Evolutionary conservation across 129 eudicot species (phyloP), one percentile per base, ranked within the genome.

Genomic region (Artemisia argyi): DNA sequence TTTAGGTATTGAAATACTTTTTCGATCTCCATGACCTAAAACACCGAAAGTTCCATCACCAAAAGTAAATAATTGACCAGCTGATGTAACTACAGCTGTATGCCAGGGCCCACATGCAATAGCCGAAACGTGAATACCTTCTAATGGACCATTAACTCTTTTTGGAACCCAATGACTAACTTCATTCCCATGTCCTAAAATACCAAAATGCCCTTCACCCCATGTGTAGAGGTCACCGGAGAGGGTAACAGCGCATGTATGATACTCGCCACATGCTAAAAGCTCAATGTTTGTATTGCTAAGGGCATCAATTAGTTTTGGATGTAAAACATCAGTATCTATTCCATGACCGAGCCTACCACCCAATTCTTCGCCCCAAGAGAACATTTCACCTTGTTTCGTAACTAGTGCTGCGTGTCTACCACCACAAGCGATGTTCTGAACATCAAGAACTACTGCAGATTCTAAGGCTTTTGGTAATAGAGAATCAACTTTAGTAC

Each of bases 91-190:
- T 7, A 88, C 66, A 54, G 97, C 97, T 20, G 98, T 94, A 76
- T 94, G 98, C 96, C 96, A 94, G 44, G 96, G 96, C 79, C 98
- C 98, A 82, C 98, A 94, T 49, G 98, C 83, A 22, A 94, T 85
- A 19, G 76, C 83, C 3, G 88, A 67, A 30, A 94, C 88, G 3
- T 71, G 89, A 69, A 90, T 70, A 47, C 96, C 92, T 46, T 94
- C 98, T 52, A 90, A 64, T 15, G 81, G 82, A 4, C 97, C 95
- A 51, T 83, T 75, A n/a, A 94, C 86, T 75, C 80, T 74, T 73
- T 88, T 94, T 2, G 98, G 98, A 20, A 94, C 80, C 92, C 97
- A 94, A 66, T 90, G 96, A 28, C 91, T 85, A 18, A 81, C 84
- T 61, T 84, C 92, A 62, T 84, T 87, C 50, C 87, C 89, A 42